Evolutionary conservation across 345 rosid genomes (phyloP).

Genomic region (Turnera subulata): DNA sequence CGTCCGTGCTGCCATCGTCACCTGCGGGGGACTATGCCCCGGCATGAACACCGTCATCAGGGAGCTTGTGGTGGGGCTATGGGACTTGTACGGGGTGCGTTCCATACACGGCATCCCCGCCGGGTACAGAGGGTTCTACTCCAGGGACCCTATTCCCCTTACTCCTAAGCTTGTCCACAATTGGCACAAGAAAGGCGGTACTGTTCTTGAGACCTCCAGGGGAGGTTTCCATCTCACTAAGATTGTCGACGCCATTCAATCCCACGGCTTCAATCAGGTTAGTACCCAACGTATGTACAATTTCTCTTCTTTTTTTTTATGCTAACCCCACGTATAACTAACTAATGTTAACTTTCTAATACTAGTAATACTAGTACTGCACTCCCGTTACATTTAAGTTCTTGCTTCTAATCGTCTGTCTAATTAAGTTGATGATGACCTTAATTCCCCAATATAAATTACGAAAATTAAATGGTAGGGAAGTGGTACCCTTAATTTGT

Average conservation of each 20-base stretch:
- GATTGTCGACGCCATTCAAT: constrained; percentile 68
- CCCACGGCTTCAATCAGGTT: constrained; percentile 64
- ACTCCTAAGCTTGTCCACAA: constrained; percentile 57
- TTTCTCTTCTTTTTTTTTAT: not conserved
- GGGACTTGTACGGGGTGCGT: constrained; percentile 82
- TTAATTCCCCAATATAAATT: too few relatives aligned
- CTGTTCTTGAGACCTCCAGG: constrained; percentile 73
- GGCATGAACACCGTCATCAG: constrained; percentile 85
- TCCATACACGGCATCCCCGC: constrained; percentile 66
- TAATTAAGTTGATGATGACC: too few relatives aligned
- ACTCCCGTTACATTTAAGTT: too few relatives aligned
- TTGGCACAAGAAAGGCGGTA: constrained; percentile 85
- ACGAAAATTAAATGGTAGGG: too few relatives aligned
- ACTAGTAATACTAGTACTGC: too few relatives aligned
- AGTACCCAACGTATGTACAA: too few relatives aligned
- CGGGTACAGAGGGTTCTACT: constrained; percentile 87
- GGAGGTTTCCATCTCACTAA: constrained; percentile 69
- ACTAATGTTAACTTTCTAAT: too few relatives aligned
- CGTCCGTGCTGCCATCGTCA: constrained; percentile 64
- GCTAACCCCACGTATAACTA: too few relatives aligned
- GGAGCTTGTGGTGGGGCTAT: constrained; percentile 78
- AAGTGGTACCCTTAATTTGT: too few relatives aligned
- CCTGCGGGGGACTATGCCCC: constrained; percentile 91
- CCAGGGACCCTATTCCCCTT: constrained; percentile 43
- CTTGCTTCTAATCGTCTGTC: too few relatives aligned